A percentile compares a stretch with the other conserved stretches of the same genome.
These are phyloP conservation scores for Rhodotorula sp. DNA, from an alignment of 1,284 basidiomycete genomes.

Conservation along the genomic window DNA sequence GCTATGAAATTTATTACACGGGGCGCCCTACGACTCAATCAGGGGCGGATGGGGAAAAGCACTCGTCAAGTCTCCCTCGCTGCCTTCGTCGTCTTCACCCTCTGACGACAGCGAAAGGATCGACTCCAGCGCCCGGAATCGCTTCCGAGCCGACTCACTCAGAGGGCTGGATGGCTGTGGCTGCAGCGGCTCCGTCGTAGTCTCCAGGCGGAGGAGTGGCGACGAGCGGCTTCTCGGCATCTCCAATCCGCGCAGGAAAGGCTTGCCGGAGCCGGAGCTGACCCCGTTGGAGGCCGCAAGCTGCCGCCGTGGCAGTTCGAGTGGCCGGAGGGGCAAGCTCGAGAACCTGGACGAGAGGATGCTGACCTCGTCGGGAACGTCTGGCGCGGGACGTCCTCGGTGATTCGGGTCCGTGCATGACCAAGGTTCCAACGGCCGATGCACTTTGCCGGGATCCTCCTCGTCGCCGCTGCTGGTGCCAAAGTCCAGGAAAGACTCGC, in stretches of 20 bases:
- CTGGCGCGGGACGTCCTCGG: neutral
- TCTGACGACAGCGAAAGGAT: slow-evolving; percentile 3
- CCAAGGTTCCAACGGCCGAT: neutral
- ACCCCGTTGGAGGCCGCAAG: too few species aligned
- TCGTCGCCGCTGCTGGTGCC: slow-evolving; percentile 8
- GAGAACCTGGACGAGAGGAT: neutral
- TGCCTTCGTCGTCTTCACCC: neutral
- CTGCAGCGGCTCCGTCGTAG: too few species aligned
- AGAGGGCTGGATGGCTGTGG: too few species aligned
- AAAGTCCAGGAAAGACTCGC: slow-evolving; percentile 13
- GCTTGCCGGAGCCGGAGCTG: too few species aligned
- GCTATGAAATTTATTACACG: too few species aligned
- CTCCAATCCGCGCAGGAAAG: too few species aligned
- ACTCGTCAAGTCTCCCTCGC: neutral
- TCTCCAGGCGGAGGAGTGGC: too few species aligned
- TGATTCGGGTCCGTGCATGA: neutral
- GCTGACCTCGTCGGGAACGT: neutral
- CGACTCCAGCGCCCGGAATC: neutral
- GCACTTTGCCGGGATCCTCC: neutral
- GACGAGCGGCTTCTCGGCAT: too few species aligned
- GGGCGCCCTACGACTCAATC: neutral
- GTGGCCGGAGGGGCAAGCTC: neutral
- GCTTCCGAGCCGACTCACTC: too few species aligned
- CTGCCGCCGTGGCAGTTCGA: too few species aligned
- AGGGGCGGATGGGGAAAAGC: slow-evolving; percentile 3